Conservation (phyloP, 768 basidiomycete genomes). For the Daedalea quercina region DNA sequence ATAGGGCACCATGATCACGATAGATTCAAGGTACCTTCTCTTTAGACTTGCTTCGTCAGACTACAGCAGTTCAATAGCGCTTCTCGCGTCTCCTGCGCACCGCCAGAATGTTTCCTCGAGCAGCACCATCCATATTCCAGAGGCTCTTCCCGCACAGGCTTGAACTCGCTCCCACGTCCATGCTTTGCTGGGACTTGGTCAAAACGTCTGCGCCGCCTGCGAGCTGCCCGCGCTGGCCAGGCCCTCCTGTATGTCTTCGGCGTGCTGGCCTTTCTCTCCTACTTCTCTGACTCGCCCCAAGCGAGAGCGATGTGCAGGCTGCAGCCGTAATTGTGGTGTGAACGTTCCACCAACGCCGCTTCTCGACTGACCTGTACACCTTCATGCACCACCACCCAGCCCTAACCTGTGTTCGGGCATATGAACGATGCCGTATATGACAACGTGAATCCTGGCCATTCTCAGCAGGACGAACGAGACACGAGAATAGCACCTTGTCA, state of each 20-base stretch:
- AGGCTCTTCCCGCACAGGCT: neutral
- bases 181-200: constrained; percentile 42
- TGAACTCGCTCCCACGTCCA: neutral
- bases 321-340: constrained; percentile 52
- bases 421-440: constrained; percentile 75
- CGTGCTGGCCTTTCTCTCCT: constrained; percentile 10
- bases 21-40: neutral
- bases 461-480: neutral
- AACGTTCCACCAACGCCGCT: constrained; percentile 57
- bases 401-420: constrained; percentile 67
- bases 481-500: constrained; percentile 28
- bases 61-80: neutral
- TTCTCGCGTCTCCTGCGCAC: neutral
- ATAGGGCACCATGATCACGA: neutral
- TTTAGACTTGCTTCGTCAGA: neutral
- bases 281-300: constrained; percentile 16
- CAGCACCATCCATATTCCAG: neutral
- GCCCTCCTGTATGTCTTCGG: constrained; percentile 21
- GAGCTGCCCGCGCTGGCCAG: constrained; percentile 46
- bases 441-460: constrained; percentile 55
- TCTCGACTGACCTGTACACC: constrained; percentile 52
- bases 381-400: constrained; percentile 65
- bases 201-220: constrained; percentile 84
- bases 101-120: neutral
- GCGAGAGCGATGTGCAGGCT: constrained; percentile 37